Percentiles rank a stretch among this genome's conserved stretches.
phyloP scores from a whole-genome alignment of 1,284 basidiomycete genomes.

The Lentinula novae-zelandiae region DNA sequence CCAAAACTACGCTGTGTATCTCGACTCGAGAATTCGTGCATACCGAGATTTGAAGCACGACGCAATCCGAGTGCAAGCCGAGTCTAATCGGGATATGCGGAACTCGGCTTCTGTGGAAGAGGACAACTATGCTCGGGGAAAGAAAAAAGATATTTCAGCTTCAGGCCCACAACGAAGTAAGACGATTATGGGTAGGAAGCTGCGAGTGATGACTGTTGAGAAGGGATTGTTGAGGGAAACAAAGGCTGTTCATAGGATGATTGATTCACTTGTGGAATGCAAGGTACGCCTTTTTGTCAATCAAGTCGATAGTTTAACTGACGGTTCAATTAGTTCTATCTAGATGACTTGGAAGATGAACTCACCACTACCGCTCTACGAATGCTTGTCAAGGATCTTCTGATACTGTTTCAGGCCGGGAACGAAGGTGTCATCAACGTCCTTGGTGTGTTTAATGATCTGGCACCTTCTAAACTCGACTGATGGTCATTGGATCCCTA shows the following conservation, averaged over 20 bases:
- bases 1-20: conserved; percentile 83
- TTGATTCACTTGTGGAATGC: conserved; percentile 85
- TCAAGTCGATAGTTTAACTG: conserved; percentile 4
- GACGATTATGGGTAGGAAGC: conserved; percentile 76
- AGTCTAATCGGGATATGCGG: conserved; percentile 81
- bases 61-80: conserved; percentile 85
- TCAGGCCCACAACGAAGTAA: conserved; percentile 58
- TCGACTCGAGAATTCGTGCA: conserved; percentile 86
- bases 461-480: neutral
- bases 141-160: conserved; percentile 18
- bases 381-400: conserved; percentile 96
- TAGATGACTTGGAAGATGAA: conserved; percentile 91
- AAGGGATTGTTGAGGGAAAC: conserved; percentile 94
- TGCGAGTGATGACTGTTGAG: conserved; percentile 92
- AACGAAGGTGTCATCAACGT: conserved; percentile 99
- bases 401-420: conserved; percentile 93
- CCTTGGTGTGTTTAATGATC: conserved; percentile 50
- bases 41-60: conserved; percentile 94
- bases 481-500: conserved; percentile 25
- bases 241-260: conserved; percentile 84
- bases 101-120: conserved; percentile 61
- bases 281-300: conserved; percentile 49
- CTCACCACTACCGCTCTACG: conserved; percentile 86
- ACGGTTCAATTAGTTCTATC: conserved; percentile 69
- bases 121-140: conserved; percentile 34